Base-by-base conservation (phyloP, 1,284 basidiomycete genomes). In the Trametes sp. region DNA sequence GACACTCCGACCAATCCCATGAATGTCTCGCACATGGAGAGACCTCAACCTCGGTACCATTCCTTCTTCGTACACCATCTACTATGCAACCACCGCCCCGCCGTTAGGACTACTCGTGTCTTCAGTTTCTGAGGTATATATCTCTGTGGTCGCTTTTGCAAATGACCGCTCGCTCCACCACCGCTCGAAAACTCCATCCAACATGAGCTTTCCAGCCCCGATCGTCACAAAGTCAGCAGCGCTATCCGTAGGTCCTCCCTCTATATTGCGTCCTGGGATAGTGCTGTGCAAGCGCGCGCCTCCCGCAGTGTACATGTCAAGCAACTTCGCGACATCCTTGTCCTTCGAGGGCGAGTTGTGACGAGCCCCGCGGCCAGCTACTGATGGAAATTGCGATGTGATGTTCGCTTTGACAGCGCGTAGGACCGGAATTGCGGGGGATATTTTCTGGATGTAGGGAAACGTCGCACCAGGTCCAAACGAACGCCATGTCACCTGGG, bases 401-500 rank as follows among this genome's bases (percentile, higher is more conserved):
- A 61, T 36, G 38, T 29, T 45, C 13, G 26, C 50, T 24, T 58
- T 62, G 0, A 62, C 51, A 1, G 59, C 54, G 6, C 49, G 59
- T 2, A 61, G 54, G 1, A 52, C 33, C 0, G 59, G 48, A 10
- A 61, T 61, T 1, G 59, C 59, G 7, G 49, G 59, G 0, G 59
- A 61, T 1, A 61, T 28, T 36, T 61, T 61, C 24, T 57, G 59
- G 6, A 61, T 56, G 9, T 61, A 61, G 0, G 54, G n/a, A 9
- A 61, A 57, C 7, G 50, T 62, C 1, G 61, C 61, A 1, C 61
- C 61, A 11, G 55, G 61, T 0, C 52, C 61, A 35, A 62, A 62
- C 1, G 51, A 58, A 1, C 61, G 33, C 61, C 55, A 58, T 6
- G 55, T 62, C 11, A 61, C 59, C 54, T 57, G 13, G 3, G 24